Percentiles rank a stretch among this genome's conserved stretches.
Evolutionary conservation across 805 yeast species (phyloP).

Genomic region (Teunomyces lycoperdinae): DNA sequence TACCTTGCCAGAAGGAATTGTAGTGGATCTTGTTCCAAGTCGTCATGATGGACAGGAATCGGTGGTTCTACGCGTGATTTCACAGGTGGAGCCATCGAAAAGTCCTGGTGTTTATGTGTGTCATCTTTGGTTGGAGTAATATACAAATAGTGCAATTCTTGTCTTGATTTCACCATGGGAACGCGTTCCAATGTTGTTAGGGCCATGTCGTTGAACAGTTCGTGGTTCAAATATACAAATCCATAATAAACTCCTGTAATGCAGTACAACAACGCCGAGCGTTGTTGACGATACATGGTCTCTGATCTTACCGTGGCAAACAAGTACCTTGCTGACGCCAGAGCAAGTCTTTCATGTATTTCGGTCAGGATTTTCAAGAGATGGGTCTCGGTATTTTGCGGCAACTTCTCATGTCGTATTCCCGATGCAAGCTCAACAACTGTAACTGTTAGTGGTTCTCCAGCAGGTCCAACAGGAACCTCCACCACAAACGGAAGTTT

Average conservation of each 20-base stretch:
- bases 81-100: slow-evolving; percentile 18
- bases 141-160: not conserved
- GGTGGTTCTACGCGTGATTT: slow-evolving; percentile 9
- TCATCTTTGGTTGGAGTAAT: not conserved
- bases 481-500: not conserved
- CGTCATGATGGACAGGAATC: not conserved
- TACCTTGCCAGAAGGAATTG: slow-evolving; percentile 33
- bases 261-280: slow-evolving; percentile 12
- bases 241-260: slow-evolving; percentile 12
- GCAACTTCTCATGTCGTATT: slow-evolving; percentile 3
- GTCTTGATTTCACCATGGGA: not conserved
- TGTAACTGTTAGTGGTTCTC: slow-evolving; percentile 10
- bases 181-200: not conserved
- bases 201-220: slow-evolving; percentile 7
- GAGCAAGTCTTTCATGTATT: slow-evolving; percentile 6
- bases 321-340: slow-evolving; percentile 10
- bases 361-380: slow-evolving; percentile 8
- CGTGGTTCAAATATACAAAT: slow-evolving; percentile 9
- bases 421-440: slow-evolving; percentile 10
- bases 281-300: slow-evolving; percentile 11
- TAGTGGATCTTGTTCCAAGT: slow-evolving; percentile 20
- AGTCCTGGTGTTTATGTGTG: not conserved
- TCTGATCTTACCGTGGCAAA: slow-evolving; percentile 13
- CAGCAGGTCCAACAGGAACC: not conserved
- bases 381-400: not conserved